These are phyloP conservation scores for Parathielavia hyrcaniae DNA, from an alignment of 495 filamentous ascomycete species.

Conservation along the genomic window DNA sequence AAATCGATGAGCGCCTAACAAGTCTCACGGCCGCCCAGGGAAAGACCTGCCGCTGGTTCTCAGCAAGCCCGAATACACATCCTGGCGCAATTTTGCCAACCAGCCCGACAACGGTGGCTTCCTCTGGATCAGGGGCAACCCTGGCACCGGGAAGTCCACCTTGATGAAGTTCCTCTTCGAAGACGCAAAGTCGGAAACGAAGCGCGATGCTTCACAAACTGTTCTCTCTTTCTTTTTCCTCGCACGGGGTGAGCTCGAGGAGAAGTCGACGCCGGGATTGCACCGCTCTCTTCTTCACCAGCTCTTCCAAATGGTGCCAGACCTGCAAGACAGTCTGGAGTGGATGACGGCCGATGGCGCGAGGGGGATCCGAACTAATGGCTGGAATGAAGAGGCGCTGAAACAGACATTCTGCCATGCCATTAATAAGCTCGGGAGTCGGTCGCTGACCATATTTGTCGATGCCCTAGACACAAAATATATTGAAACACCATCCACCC, in stretches of 20 bases:
- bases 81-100: constrained; percentile 35
- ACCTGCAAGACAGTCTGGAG: constrained; percentile 11
- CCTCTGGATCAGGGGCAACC: constrained; percentile 50
- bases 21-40: constrained; percentile 21
- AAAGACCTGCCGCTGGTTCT: constrained; percentile 43
- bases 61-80: constrained; percentile 30
- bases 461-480: constrained; percentile 37
- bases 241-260: no score
- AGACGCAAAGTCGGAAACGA: constrained; percentile 11
- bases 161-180: constrained; percentile 45
- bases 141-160: constrained; percentile 51
- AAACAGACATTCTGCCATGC: constrained; percentile 14
- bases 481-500: no score
- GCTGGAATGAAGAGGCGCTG: constrained; percentile 14
- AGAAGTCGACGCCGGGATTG: constrained; percentile 43
- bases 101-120: constrained; percentile 40
- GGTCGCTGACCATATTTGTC: constrained; percentile 27
- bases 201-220: constrained; percentile 9
- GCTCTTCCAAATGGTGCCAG: constrained; percentile 13
- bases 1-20: constrained; percentile 32
- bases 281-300: constrained; percentile 44
- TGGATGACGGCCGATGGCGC: constrained; percentile 17
- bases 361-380: constrained; percentile 9
- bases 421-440: constrained; percentile 3
- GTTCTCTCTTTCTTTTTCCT: constrained; percentile 50